These are phyloP conservation scores for Starmerella bombi DNA, from an alignment of 805 yeast genomes.

Conservation along the genomic window DNA sequence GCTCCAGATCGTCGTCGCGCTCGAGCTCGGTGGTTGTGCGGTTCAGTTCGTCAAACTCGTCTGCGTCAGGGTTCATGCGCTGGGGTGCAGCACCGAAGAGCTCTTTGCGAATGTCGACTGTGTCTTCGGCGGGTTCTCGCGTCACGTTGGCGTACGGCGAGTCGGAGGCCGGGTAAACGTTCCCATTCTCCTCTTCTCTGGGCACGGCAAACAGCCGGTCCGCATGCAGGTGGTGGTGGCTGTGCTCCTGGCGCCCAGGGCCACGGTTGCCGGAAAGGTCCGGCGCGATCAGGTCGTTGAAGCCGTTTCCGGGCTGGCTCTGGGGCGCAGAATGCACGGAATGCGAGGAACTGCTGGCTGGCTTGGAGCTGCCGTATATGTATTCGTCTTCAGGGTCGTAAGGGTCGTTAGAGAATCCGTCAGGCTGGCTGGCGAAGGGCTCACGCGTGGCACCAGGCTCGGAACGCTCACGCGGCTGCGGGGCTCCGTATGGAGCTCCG, in stretches of 20 bases:
- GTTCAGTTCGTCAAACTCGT: constrained; percentile 24
- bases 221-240: neutral
- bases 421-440: neutral
- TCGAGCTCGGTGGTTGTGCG: constrained; percentile 21
- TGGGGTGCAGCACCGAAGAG: constrained; percentile 20
- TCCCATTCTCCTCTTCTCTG: neutral
- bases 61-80: constrained; percentile 2
- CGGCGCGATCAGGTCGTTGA: neutral
- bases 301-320: neutral
- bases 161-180: neutral
- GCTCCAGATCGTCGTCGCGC: constrained; percentile 8
- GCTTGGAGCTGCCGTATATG: neutral
- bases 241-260: constrained; percentile 1
- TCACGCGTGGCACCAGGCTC: neutral
- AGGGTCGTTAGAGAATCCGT: neutral
- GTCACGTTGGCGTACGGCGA: neutral
- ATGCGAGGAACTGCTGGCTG: neutral
- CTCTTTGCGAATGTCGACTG: constrained; percentile 20
- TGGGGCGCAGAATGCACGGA: neutral
- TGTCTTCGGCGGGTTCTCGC: neutral
- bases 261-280: neutral
- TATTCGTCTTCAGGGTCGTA: neutral
- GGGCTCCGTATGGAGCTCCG: neutral
- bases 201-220: neutral
- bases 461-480: neutral